Percentiles rank a stretch among this genome's conserved stretches.
Evolutionary conservation across 805 yeast genomes (phyloP).

Genomic region (Lachancea meyersii): DNA sequence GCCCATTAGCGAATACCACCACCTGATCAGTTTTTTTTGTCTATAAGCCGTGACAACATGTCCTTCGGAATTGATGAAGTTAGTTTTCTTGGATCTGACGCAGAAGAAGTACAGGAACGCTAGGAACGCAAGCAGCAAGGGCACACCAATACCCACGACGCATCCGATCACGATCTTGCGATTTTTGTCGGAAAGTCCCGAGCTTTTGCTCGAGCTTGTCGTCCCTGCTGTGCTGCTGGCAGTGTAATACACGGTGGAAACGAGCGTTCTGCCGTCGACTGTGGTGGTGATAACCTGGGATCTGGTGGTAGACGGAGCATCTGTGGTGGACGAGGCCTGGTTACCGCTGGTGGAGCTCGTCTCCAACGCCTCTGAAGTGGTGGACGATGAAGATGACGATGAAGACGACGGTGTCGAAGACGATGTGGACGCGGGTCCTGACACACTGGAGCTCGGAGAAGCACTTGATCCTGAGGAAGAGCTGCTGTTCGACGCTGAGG

Average conservation of each 20-base stretch:
- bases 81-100: conserved; percentile 27
- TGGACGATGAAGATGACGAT: conserved; percentile 8
- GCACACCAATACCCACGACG: conserved; percentile 67
- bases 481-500: too few relatives aligned
- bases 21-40: conserved; percentile 26
- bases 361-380: conserved; percentile 13
- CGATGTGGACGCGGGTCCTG: conserved; percentile 13
- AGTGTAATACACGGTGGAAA: conserved; percentile 30
- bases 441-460: conserved; percentile 10
- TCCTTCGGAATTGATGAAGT: conserved; percentile 34
- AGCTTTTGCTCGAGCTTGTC: conserved; percentile 12
- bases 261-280: conserved; percentile 31
- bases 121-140: conserved; percentile 35
- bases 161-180: conserved; percentile 59
- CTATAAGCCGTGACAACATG: conserved; percentile 33
- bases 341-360: background rate
- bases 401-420: conserved; percentile 12
- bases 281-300: conserved; percentile 25
- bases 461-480: conserved; percentile 15
- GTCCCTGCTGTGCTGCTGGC: conserved; percentile 24
- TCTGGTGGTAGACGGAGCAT: conserved; percentile 8
- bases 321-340: conserved; percentile 12
- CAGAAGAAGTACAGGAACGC: conserved; percentile 28
- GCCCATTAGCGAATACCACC: conserved; percentile 30
- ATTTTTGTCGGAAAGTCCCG: conserved; percentile 44